phyloP scores from a whole-genome alignment of 176 grass and related monocot species.

The Phoenix roebelenii region DNA sequence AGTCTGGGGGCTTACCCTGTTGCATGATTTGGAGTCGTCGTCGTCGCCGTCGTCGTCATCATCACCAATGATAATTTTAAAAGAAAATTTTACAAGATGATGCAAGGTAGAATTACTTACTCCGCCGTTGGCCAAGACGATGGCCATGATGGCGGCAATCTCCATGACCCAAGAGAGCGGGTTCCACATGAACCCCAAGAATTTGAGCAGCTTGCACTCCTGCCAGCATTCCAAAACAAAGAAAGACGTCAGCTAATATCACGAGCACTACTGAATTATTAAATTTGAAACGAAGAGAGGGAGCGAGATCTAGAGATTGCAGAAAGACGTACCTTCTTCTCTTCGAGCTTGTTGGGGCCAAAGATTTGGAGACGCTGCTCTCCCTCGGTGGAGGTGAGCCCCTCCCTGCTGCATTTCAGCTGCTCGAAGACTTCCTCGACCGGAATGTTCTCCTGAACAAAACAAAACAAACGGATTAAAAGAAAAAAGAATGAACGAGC shows the following conservation, averaged over 20 bases:
- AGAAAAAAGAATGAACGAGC: too few relatives aligned
- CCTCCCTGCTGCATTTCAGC: slow-evolving; percentile 71
- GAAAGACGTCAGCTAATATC: not conserved
- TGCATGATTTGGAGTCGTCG: too few relatives aligned
- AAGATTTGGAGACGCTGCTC: slow-evolving; percentile 68
- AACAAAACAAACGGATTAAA: not conserved
- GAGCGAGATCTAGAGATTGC: too few relatives aligned
- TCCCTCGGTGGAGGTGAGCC: slow-evolving; percentile 35
- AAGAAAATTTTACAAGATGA: too few relatives aligned
- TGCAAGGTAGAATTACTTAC: not conserved
- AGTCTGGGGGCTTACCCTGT: slow-evolving; percentile 68
- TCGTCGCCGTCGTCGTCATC: too few relatives aligned
- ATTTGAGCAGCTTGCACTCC: slow-evolving; percentile 94
- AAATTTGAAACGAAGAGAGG: too few relatives aligned
- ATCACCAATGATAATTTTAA: too few relatives aligned
- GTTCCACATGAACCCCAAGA: slow-evolving; percentile 97
- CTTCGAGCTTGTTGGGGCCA: slow-evolving; percentile 86
- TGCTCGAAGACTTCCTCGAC: slow-evolving; percentile 69
- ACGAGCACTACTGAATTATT: too few relatives aligned
- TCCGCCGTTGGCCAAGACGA: slow-evolving; percentile 72
- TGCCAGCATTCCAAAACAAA: slow-evolving; percentile 11
- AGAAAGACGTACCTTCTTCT: slow-evolving; percentile 37
- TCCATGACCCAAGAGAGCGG: slow-evolving; percentile 97
- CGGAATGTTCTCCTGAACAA: slow-evolving; percentile 67
- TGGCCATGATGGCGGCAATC: slow-evolving; percentile 81